Evolutionary conservation across 176 grass and related monocot species (phyloP).

Genomic region (Sorghum bicolor): Sorghum_bicolor_NCBIv3 NC_012874.2:12742501-12743000

Average conservation of each 20-base stretch:
- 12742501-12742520: background rate
- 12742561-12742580: background rate
- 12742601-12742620: background rate
- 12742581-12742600: background rate
- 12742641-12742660: background rate
- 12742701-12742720: background rate
- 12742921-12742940: background rate
- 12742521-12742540: background rate
- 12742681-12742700: background rate
- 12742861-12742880: background rate
- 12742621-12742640: background rate
- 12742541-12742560: background rate
- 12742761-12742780: background rate
- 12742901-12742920: background rate
- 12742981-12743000: background rate
- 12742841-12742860: conserved; percentile 17
- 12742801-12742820: background rate
- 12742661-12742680: background rate
- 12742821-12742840: conserved; percentile 14
- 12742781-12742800: background rate
- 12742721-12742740: background rate
- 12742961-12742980: background rate
- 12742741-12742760: background rate
- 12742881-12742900: background rate
- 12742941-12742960: background rate